Conservation (phyloP, 495 filamentous ascomycete genomes). For the Bombardia bombarda region DNA sequence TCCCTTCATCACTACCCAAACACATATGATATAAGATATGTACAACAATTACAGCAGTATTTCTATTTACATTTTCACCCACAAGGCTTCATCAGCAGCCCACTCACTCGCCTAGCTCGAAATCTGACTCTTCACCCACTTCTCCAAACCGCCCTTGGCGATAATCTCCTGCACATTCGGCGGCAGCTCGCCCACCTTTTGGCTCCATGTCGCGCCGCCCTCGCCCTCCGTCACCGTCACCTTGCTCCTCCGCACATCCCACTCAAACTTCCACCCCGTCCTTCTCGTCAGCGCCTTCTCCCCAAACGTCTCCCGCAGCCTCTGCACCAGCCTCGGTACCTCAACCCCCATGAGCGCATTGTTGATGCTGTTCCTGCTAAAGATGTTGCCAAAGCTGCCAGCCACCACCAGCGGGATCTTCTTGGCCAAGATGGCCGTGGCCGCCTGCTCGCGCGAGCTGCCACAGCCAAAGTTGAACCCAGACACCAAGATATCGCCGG, state of each 20-base stretch:
- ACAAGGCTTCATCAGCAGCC: no score
- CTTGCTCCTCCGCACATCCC: constrained; percentile 70
- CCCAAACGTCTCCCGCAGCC: constrained; percentile 59
- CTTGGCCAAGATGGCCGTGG: constrained; percentile 80
- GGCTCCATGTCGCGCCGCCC: constrained; percentile 58
- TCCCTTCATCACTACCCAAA: neutral
- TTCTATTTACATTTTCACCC: no score
- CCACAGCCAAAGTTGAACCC: constrained; percentile 94
- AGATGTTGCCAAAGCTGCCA: constrained; percentile 86
- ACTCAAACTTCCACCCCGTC: constrained; percentile 82
- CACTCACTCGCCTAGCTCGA: no score
- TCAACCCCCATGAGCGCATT: constrained; percentile 84
- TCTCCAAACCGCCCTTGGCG: constrained; percentile 69
- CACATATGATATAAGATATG: neutral
- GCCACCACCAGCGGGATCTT: constrained; percentile 76
- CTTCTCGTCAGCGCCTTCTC: constrained; percentile 63
- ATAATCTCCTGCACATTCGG: constrained; percentile 89
- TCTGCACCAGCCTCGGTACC: constrained; percentile 61
- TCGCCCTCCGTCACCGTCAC: constrained; percentile 59
- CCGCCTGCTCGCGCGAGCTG: constrained; percentile 75
- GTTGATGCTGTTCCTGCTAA: constrained; percentile 83
- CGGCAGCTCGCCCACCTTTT: constrained; percentile 78
- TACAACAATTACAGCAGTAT: no score
- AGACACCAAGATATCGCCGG: constrained; percentile 71
- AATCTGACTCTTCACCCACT: constrained; percentile 72